phyloP scores from a whole-genome alignment of 2,329 filamentous ascomycete species.

The Fusarium hostae region DNA sequence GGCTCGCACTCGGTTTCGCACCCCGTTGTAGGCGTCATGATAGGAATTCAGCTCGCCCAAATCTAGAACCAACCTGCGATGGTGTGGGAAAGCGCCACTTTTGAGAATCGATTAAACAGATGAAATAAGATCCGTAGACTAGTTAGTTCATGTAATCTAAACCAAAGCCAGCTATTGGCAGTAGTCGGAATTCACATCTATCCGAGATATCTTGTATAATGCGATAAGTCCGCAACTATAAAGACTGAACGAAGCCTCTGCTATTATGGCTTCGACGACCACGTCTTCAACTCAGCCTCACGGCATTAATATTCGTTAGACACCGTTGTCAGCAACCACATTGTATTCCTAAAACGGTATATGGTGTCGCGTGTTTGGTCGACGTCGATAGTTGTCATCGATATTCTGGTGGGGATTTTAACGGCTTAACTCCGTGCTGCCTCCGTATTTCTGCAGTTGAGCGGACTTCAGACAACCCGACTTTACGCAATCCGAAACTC shows the following conservation, averaged over 20 bases:
- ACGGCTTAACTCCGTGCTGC: constrained; percentile 34
- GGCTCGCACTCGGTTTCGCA: constrained; percentile 22
- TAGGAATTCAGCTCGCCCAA: constrained; percentile 18
- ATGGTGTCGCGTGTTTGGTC: constrained; percentile 23
- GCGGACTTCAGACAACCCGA: constrained; percentile 21
- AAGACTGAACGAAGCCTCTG: constrained; percentile 9
- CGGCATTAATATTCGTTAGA: constrained; percentile 10
- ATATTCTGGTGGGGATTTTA: constrained; percentile 22
- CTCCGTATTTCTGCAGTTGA: not conserved
- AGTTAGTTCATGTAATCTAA: not conserved
- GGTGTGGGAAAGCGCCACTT: constrained; percentile 6
- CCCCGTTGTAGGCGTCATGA: constrained; percentile 24
- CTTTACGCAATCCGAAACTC: constrained; percentile 35
- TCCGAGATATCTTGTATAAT: constrained; percentile 8
- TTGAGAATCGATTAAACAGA: constrained; percentile 2
- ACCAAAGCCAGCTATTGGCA: constrained; percentile 2
- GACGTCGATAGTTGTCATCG: constrained; percentile 24
- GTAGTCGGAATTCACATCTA: constrained; percentile 18
- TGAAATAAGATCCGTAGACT: constrained; percentile 11
- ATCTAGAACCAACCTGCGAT: not conserved
- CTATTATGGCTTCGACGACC: not conserved
- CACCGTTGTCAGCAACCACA: not conserved
- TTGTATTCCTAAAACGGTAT: not conserved
- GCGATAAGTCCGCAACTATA: constrained; percentile 29
- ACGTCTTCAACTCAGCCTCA: constrained; percentile 16